Conservation (phyloP, 1,284 basidiomycete genomes). For the Coriolopsis trogii region DNA sequence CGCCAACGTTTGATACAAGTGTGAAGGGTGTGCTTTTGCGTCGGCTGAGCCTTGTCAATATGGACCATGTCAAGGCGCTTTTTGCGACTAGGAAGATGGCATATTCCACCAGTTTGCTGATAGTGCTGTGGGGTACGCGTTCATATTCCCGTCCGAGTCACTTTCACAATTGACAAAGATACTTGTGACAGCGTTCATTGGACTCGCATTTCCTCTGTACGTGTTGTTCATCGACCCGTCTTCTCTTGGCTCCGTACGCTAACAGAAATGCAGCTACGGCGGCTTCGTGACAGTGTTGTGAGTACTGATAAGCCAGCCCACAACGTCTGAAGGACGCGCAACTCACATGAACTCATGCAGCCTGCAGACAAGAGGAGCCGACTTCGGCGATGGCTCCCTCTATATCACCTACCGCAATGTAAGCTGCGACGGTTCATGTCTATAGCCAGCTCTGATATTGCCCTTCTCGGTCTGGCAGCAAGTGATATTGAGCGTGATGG, state of each 20-base stretch:
- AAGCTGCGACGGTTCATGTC: conserved; percentile 19
- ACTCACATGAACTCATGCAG: too few species aligned
- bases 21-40: conserved; percentile 40
- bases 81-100: conserved; percentile 64
- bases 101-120: conserved; percentile 59
- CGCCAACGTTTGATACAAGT: conserved; percentile 27
- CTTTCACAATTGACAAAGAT: neutral
- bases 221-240: conserved; percentile 13
- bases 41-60: conserved; percentile 45
- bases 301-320: too few species aligned
- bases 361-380: conserved; percentile 56
- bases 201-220: conserved; percentile 70
- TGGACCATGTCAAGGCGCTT: conserved; percentile 51
- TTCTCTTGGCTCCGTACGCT: neutral
- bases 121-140: conserved; percentile 59
- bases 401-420: conserved; percentile 70
- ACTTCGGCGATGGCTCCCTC: conserved; percentile 59
- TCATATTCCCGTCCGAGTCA: neutral
- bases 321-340: too few species aligned
- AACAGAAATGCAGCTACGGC: conserved; percentile 47
- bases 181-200: conserved; percentile 57
- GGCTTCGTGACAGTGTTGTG: conserved; percentile 64
- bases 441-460: neutral
- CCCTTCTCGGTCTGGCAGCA: too few species aligned
- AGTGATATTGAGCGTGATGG: conserved; percentile 67